phyloP scores from a whole-genome alignment of 2,329 filamentous ascomycete genomes.

The Hypoxylon sp. region DNA sequence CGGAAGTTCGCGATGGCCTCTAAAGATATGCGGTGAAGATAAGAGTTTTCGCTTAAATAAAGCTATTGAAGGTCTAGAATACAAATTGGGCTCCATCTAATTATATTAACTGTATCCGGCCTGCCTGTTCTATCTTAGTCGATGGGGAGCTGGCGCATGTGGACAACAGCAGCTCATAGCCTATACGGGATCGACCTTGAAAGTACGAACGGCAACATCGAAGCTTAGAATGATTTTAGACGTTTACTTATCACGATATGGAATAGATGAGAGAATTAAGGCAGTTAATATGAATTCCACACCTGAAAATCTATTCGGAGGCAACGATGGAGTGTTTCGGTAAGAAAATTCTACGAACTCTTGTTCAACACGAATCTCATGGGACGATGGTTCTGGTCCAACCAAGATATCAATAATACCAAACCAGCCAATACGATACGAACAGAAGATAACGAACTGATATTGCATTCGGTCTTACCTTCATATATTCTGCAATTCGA shows the following conservation, averaged over 20 bases:
- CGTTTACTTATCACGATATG: not conserved
- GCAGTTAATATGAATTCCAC: not conserved
- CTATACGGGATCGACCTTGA: too few species aligned
- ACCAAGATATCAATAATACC: not conserved
- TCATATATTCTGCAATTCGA: not conserved
- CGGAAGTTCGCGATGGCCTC: too few species aligned
- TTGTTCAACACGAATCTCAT: not conserved
- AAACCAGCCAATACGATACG: constrained; percentile 1
- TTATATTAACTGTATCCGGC: not conserved
- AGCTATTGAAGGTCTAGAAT: not conserved
- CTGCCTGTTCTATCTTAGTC: not conserved
- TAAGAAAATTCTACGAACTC: not conserved
- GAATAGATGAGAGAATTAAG: not conserved
- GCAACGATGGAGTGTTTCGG: not conserved
- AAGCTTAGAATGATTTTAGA: not conserved
- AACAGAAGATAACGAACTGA: not conserved
- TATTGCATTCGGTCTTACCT: constrained; percentile 14
- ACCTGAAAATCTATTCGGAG: not conserved
- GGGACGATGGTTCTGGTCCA: not conserved
- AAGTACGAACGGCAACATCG: not conserved
- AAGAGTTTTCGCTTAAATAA: not conserved
- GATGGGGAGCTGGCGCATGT: not conserved
- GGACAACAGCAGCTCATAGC: not conserved
- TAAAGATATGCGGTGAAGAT: not conserved
- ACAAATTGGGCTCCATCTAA: not conserved